These are phyloP conservation scores for Rhizopogon salebrosus DNA, from an alignment of 768 basidiomycete genomes.

Conservation along the genomic window DNA sequence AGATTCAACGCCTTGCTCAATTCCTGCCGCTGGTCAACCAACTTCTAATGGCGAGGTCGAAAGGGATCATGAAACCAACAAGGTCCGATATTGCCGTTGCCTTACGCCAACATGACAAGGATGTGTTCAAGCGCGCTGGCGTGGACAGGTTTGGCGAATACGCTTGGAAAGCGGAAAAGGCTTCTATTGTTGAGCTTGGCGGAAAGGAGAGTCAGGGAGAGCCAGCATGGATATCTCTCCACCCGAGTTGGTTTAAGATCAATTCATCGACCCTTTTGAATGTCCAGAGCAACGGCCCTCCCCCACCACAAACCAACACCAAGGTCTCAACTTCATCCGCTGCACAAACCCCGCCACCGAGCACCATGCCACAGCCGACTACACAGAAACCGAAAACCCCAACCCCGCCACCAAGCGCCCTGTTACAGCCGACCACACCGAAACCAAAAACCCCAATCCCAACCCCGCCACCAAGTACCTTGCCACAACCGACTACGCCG, in stretches of 20 bases:
- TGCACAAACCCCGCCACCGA: no score
- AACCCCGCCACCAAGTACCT: no score
- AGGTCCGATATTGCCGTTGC: slow-evolving; percentile 34
- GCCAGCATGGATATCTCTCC: slow-evolving; percentile 26
- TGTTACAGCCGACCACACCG: no score
- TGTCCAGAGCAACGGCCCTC: background rate
- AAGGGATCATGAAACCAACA: slow-evolving; percentile 28
- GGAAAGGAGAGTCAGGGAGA: slow-evolving; percentile 8
- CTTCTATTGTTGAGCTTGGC: slow-evolving; percentile 24
- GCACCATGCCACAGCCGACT: background rate
- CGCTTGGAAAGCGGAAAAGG: slow-evolving; percentile 17
- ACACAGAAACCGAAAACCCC: background rate
- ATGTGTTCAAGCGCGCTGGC: slow-evolving; percentile 20
- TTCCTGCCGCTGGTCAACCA: slow-evolving; percentile 27
- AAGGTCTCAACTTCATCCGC: no score
- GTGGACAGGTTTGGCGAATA: slow-evolving; percentile 24
- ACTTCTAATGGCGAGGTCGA: slow-evolving; percentile 18
- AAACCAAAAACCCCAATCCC: no score
- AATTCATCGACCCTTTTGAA: background rate
- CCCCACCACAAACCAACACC: no score
- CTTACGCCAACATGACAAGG: slow-evolving; percentile 24
- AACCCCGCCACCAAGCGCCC: no score
- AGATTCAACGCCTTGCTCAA: slow-evolving; percentile 5
- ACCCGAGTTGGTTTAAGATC: slow-evolving; percentile 16
- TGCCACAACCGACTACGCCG: no score